Base-by-base conservation (phyloP, 768 basidiomycete genomes). In the Russula virescens region DNA sequence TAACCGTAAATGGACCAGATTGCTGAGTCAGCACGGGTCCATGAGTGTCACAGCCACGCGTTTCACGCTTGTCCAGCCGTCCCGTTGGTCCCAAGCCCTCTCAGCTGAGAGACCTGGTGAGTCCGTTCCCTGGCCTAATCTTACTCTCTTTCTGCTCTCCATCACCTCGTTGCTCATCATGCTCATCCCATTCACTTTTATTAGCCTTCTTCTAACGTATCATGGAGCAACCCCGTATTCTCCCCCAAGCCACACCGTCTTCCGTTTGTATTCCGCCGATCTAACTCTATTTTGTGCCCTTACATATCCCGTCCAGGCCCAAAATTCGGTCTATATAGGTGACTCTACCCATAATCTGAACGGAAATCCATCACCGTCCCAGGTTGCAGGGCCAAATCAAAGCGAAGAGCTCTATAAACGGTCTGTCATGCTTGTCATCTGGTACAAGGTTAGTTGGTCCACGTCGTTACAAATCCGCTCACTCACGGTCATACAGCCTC, bases 401-500 rank as follows among this genome's bases (percentile, higher is more conserved):
- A 65, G 61, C 14, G 72, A 77, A 58, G 75, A 76, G 25, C 72
- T 78, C 11, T 71, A 77, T 54, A 79, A 74, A 61, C 79, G 83
- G 38, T 82, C 85, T 6, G 79, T 86, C 10, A 87, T 84, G 1
- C 78, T 88, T 62, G 79, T 88, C 56, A 81, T 87, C 62, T 88
- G 86, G 86, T 86, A 86, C 75, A 83, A 85, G 75, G 83, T 84
- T 63, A 66, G 72, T 54, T 48, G 31, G 45, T 35, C 66, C 50
- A 28, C 42, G 21, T n/a, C 34, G n/a, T 21, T 13, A 14, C 21
- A 11, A 35, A 35, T 49, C 28, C 40, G 48, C 42, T 38, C 34
- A 60, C 48, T 28, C 23, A 40, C 21, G 53, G 63, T 58, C 55
- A 49, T 35, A n/a, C 21, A 69, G 68, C 58, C 67, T 2, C 65